Conservation (phyloP, 2,329 filamentous ascomycete genomes). For the Setomelanomma holmii region DNA sequence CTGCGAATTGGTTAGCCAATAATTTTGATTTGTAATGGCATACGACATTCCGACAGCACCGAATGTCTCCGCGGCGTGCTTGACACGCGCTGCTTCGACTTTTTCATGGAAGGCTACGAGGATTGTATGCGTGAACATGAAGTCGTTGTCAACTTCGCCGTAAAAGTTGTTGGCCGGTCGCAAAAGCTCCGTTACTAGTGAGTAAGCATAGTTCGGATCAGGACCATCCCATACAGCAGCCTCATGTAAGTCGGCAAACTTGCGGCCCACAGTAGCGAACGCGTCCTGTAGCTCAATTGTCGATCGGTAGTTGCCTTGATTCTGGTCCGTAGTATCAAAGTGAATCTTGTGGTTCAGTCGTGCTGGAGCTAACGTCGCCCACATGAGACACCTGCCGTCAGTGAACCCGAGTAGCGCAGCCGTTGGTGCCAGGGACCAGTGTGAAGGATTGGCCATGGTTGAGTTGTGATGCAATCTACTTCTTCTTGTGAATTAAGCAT, state of each 20-base stretch:
- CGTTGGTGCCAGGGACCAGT: too few relatives aligned
- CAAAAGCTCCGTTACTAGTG: not conserved
- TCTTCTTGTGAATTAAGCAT: too few relatives aligned
- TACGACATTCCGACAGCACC: not conserved
- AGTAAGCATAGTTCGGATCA: not conserved
- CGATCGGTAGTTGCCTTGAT: not conserved
- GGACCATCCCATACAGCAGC: not conserved
- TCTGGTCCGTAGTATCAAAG: too few relatives aligned
- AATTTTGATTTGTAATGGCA: not conserved
- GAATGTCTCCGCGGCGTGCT: not conserved
- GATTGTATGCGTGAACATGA: not conserved
- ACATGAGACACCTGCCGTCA: not conserved
- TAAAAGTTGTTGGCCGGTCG: not conserved
- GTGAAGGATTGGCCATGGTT: too few relatives aligned
- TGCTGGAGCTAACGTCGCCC: constrained; percentile 1
- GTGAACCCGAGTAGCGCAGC: not conserved
- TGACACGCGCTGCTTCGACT: not conserved
- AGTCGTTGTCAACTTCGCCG: not conserved
- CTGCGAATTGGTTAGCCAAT: not conserved
- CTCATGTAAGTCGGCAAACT: not conserved
- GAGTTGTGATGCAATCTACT: too few relatives aligned
- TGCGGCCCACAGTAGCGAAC: not conserved
- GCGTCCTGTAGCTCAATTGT: not conserved
- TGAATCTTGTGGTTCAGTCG: constrained; percentile 1
- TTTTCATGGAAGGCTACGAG: not conserved